A percentile compares a stretch with the other conserved stretches of the same genome.
These are phyloP conservation scores for Onygena corvina DNA, from an alignment of 2,329 filamentous ascomycete species.

Conservation along the genomic window DNA sequence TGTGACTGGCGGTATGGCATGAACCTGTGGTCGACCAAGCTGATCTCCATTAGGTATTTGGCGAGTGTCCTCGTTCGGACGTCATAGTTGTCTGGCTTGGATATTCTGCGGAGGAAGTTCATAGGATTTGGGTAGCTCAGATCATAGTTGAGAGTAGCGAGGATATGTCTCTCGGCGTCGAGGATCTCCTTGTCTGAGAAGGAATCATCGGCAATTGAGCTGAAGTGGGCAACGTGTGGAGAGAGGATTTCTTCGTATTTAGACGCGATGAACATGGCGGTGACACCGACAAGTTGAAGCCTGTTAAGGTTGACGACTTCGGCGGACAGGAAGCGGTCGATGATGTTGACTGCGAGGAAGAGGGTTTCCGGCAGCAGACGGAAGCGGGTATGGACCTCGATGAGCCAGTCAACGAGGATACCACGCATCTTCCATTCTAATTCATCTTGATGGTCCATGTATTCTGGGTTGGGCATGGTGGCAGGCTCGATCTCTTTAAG, in stretches of 20 bases:
- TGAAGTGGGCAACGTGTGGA: slow-evolving; percentile 93
- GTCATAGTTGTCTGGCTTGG: slow-evolving; percentile 98
- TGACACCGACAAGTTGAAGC: slow-evolving; percentile 92
- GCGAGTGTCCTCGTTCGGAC: slow-evolving; percentile 93
- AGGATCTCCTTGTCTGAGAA: slow-evolving; percentile 93
- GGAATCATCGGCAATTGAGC: slow-evolving; percentile 89
- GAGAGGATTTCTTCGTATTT: slow-evolving; percentile 98
- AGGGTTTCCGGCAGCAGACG: slow-evolving; percentile 83
- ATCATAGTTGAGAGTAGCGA: slow-evolving; percentile 85
- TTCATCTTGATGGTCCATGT: slow-evolving; percentile 93
- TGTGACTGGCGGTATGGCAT: slow-evolving; percentile 81
- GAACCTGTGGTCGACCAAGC: slow-evolving; percentile 87
- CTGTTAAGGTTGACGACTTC: slow-evolving; percentile 96
- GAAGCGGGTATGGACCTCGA: slow-evolving; percentile 91
- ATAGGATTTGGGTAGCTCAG: slow-evolving; percentile 98
- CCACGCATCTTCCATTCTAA: slow-evolving; percentile 98
- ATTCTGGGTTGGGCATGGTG: slow-evolving; percentile 66
- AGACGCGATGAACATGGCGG: slow-evolving; percentile 85
- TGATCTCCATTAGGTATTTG: slow-evolving; percentile 97
- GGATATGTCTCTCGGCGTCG: slow-evolving; percentile 89
- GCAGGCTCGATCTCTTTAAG: slow-evolving; percentile 76
- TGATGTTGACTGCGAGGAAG: slow-evolving; percentile 90
- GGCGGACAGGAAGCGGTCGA: slow-evolving; percentile 86
- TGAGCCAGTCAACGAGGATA: slow-evolving; percentile 94
- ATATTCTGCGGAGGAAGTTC: slow-evolving; percentile 98